phyloP scores from a whole-genome alignment of 148 eudicot species.

The Oxyria digyna region DNA sequence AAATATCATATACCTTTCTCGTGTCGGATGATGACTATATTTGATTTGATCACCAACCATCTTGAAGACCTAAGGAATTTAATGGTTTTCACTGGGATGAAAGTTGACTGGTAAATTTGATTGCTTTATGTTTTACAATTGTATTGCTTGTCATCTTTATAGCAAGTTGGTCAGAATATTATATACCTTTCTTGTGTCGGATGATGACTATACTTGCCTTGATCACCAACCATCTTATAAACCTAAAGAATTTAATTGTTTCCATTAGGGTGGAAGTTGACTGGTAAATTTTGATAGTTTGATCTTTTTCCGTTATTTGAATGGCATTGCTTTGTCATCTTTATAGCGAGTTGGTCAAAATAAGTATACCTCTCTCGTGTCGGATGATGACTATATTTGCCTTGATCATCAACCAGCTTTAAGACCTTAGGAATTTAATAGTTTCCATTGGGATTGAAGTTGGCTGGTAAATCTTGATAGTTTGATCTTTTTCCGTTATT shows the following conservation, averaged over 20 bases:
- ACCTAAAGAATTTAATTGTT: not conserved
- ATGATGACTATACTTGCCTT: slow-evolving; percentile 28
- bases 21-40: slow-evolving; percentile 53
- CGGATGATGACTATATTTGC: slow-evolving; percentile 37
- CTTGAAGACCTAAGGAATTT: not conserved
- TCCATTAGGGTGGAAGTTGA: not conserved
- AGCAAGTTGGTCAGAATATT: slow-evolving; percentile 31
- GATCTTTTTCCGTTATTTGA: too few relatives aligned
- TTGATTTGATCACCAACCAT: not conserved
- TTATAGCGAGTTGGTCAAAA: slow-evolving; percentile 37
- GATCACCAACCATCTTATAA: not conserved
- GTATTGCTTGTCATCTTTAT: slow-evolving; percentile 42
- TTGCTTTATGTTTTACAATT: not conserved
- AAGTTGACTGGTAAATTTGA: not conserved
- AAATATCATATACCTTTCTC: slow-evolving; percentile 17
- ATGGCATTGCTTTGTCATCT: slow-evolving; percentile 35
- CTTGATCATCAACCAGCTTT: not conserved
- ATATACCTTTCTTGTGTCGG: slow-evolving; percentile 36
- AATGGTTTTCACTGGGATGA: not conserved
- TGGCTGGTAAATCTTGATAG: not conserved
- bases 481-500: too few relatives aligned
- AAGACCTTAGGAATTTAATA: not conserved
- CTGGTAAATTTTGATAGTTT: not conserved
- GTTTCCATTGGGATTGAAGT: not conserved
- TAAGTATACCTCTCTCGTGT: slow-evolving; percentile 29